A percentile compares a stretch with the other conserved stretches of the same genome.
These are phyloP conservation scores for Sicyos baderoa DNA, from an alignment of 306 rosid genomes.

Conservation along the genomic window DNA sequence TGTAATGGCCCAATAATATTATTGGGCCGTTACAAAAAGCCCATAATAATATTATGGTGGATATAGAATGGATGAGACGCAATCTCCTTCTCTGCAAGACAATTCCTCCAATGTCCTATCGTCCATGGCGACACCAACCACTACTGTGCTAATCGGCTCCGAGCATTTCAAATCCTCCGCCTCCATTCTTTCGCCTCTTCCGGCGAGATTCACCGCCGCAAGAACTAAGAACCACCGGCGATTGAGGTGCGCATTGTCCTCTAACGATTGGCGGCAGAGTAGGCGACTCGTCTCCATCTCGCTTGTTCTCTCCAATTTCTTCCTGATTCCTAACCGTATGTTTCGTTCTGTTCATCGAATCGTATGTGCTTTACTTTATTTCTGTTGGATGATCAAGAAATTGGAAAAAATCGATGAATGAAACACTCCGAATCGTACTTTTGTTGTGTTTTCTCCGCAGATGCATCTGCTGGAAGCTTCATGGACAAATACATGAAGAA, in stretches of 20 bases:
- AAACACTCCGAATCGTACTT: background rate
- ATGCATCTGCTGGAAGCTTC: conserved; percentile 43
- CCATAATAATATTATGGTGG: background rate
- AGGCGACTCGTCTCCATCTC: conserved; percentile 61
- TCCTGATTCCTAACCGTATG: conserved; percentile 49
- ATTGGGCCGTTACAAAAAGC: background rate
- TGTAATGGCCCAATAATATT: too few relatives aligned
- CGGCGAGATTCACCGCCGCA: background rate
- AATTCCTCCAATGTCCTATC: conserved; percentile 19
- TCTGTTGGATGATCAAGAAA: conserved; percentile 13
- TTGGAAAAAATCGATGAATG: background rate
- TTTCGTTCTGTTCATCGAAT: background rate
- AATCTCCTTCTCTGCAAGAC: background rate
- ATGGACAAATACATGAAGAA: conserved; percentile 70
- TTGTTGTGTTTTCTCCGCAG: conserved; percentile 29
- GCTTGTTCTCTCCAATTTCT: conserved; percentile 42
- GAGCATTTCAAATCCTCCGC: conserved; percentile 20
- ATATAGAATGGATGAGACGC: conserved; percentile 8
- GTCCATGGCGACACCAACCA: conserved; percentile 35
- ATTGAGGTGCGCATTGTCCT: conserved; percentile 44
- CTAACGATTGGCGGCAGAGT: conserved; percentile 49
- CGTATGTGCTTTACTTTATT: background rate
- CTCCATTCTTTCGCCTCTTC: conserved; percentile 6
- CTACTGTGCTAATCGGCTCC: conserved; percentile 39
- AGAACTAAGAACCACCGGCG: conserved; percentile 18